These are phyloP conservation scores for Entomortierella lignicola DNA, from an alignment of 192 early-diverging fungal species.

Conservation along the genomic window DNA sequence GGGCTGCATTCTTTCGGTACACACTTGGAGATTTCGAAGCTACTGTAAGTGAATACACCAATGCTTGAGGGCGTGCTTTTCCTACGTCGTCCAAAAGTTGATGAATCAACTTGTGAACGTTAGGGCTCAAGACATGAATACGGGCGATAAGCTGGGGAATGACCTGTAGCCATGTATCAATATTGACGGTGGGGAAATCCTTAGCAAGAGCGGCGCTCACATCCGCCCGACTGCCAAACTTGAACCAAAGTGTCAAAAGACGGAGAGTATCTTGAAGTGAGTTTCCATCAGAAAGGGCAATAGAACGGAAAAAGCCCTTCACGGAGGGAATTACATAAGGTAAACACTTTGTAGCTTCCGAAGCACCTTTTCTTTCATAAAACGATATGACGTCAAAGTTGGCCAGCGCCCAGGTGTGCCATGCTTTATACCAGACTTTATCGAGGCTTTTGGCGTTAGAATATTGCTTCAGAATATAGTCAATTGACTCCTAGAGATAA, in stretches of 20 bases:
- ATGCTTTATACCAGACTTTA: conserved; percentile 94
- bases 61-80: conserved; percentile 93
- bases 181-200: conserved; percentile 83
- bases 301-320: conserved; percentile 92
- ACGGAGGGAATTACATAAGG: conserved; percentile 90
- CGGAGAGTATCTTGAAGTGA: conserved; percentile 96
- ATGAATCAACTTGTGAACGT: conserved; percentile 88
- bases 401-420: conserved; percentile 94
- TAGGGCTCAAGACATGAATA: conserved; percentile 84
- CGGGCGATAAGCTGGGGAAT: conserved; percentile 98
- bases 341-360: conserved; percentile 34
- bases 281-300: conserved; percentile 85
- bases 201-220: conserved; percentile 85
- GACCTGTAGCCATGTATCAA: conserved; percentile 97
- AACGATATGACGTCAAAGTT: conserved; percentile 89
- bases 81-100: conserved; percentile 91
- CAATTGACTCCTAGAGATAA: conserved; percentile 58
- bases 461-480: conserved; percentile 83
- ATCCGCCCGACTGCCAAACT: conserved; percentile 88
- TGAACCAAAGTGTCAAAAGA: conserved; percentile 95
- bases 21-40: conserved; percentile 91
- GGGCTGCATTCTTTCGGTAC: conserved; percentile 79
- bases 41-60: conserved; percentile 96
- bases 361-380: conserved; percentile 61
- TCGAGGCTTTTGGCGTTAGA: conserved; percentile 87